Percentiles rank a stretch among this genome's conserved stretches.
These are phyloP conservation scores for Fonsecaea pugnacius DNA, from an alignment of 2,329 filamentous ascomycete genomes.

Conservation along the genomic window DNA sequence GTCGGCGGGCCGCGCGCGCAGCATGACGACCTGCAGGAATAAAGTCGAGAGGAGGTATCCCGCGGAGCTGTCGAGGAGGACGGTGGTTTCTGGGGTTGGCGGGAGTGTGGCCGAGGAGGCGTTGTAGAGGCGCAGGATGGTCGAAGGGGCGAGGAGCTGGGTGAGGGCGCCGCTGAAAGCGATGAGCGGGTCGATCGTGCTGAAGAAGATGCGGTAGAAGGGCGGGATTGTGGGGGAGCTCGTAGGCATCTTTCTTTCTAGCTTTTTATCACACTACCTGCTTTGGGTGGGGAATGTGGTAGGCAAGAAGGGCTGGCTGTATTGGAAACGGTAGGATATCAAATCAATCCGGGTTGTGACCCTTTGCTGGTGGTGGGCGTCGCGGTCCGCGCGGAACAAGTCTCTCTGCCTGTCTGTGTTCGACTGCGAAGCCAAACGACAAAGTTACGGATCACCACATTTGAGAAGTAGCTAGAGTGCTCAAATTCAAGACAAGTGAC, in stretches of 20 bases:
- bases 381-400: too few relatives aligned
- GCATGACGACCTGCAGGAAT: conserved; percentile 21
- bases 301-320: too few relatives aligned
- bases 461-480: too few relatives aligned
- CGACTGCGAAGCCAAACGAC: too few relatives aligned
- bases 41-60: conserved; percentile 18
- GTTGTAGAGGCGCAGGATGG: conserved; percentile 17
- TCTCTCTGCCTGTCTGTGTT: too few relatives aligned
- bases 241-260: too few relatives aligned
- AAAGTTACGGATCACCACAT: too few relatives aligned
- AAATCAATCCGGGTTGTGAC: too few relatives aligned
- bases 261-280: too few relatives aligned
- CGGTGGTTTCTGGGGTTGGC: conserved; percentile 2
- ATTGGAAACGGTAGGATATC: too few relatives aligned
- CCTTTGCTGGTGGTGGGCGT: neutral
- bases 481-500: too few relatives aligned
- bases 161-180: conserved; percentile 20
- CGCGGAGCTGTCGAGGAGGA: conserved; percentile 14
- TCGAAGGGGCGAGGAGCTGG: conserved; percentile 11
- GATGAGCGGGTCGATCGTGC: conserved; percentile 22
- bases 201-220: conserved; percentile 22
- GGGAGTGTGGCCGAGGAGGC: neutral
- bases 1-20: conserved; percentile 15
- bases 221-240: neutral
- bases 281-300: too few relatives aligned